Percentiles rank a stretch among this genome's conserved stretches.
phyloP scores from a whole-genome alignment of 768 basidiomycete species.

The Holtermanniella nyarrowii region DNA sequence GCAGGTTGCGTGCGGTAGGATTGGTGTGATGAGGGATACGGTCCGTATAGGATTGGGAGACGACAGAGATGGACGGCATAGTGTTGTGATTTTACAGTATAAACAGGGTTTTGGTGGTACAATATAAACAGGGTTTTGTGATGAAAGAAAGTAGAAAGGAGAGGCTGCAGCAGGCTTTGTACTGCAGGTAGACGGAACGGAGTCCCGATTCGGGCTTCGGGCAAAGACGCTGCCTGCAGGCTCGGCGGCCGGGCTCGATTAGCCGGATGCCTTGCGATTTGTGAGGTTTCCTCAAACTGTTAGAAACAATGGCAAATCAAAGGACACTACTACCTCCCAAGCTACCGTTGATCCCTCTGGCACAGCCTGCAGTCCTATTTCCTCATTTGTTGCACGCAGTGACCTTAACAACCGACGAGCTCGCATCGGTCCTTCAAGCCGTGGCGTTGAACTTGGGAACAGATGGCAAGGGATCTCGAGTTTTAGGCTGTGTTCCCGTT shows the following conservation, averaged over 20 bases:
- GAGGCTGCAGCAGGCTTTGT: too few species aligned
- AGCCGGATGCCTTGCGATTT: too few species aligned
- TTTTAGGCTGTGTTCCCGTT: background rate
- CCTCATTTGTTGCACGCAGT: background rate
- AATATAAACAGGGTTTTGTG: too few species aligned
- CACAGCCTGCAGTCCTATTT: background rate
- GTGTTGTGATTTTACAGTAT: too few species aligned
- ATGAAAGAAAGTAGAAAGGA: too few species aligned
- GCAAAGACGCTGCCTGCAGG: too few species aligned
- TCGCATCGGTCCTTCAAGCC: background rate
- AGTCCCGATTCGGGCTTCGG: too few species aligned
- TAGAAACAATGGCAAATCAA: background rate
- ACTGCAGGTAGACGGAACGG: too few species aligned
- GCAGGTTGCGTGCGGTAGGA: conserved; percentile 64
- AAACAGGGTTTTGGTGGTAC: too few species aligned
- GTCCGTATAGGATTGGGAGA: conserved; percentile 24
- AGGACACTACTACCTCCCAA: background rate
- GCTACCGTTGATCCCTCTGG: background rate
- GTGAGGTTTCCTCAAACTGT: too few species aligned
- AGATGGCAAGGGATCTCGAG: background rate
- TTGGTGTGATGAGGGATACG: conserved; percentile 45
- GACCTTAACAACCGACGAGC: background rate
- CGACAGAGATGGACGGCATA: conserved; percentile 4
- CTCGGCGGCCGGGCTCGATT: too few species aligned
- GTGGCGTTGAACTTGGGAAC: background rate